Base-by-base conservation (phyloP, 2,329 filamentous ascomycete species). In the Rhynchosporium graminicola region DNA sequence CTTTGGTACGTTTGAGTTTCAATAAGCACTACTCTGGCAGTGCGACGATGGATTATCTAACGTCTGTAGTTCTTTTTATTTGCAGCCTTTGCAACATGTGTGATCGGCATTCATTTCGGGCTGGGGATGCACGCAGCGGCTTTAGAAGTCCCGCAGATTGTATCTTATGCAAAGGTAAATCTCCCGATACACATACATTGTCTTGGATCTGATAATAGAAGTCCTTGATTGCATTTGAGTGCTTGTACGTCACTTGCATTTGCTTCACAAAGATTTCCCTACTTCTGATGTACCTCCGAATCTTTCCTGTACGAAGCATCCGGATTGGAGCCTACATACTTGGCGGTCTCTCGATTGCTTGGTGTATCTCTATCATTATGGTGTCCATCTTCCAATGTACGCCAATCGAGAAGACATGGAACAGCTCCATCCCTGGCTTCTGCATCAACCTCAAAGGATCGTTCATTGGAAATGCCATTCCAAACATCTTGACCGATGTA, bases 391-490 rank as follows among this genome's bases (percentile, higher is more conserved):
- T 78, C 63, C 74, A 79, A 68, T 80, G 78, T 68, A 70, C 66
- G 2, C 78, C 78, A 2, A 72, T 80, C 28, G 38, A 65, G 2
- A 76, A 73, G 54, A 71, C 74, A 0, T 80, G 75, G 74, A 60
- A 74, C 29, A 70, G 71, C 0, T 71, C 61, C n/a, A 61, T 75
- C 4, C 67, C 69, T 0, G 77, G 77, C 1, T 68, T 63, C 2
- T 80, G 79, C 64, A 77, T 80, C 67, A 68, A 79, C 61, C 69
- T 76, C 4, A 75, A 74, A 66, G 72, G 64, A 2, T 74, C 72
- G 3, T 78, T 80, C 56, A 75, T 80, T 55, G 77, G 76, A n/a
- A 80, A 80, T 67, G 75, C 75, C 4, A 72, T 80, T 0, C 77
- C 77, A 3, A 78, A 77, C 56, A 76, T 78, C 55, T 47, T 75